Evolutionary conservation across 108 stramenopile genomes (phyloP).

Genomic region (Nitzschia inconspicua): DNA sequence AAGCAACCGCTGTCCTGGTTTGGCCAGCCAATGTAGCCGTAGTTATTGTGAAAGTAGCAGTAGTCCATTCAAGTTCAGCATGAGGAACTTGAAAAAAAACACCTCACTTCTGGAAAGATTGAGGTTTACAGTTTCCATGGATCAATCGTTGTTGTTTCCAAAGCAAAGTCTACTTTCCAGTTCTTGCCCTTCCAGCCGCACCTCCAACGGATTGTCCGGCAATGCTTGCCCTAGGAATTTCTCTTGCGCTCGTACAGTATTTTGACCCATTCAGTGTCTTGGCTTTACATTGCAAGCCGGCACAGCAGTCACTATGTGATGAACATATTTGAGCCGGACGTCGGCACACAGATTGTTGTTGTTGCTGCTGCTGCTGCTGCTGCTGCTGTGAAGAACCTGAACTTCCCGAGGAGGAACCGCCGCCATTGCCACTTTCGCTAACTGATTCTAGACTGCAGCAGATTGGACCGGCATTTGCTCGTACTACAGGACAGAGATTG

Average conservation of each 20-base stretch:
- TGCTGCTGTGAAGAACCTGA: not conserved
- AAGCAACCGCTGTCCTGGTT: too few species aligned
- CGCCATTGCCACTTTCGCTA: not conserved
- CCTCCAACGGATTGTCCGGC: not conserved
- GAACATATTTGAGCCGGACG: not conserved
- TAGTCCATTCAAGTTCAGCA: too few species aligned
- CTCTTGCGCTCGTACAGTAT: not conserved
- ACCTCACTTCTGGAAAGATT: too few species aligned
- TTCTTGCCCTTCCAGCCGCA: not conserved
- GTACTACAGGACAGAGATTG: constrained; percentile 3
- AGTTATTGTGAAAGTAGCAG: too few species aligned
- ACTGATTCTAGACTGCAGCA: not conserved
- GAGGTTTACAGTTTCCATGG: too few species aligned
- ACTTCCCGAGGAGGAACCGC: not conserved
- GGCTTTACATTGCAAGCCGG: not conserved
- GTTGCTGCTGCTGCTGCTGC: not conserved
- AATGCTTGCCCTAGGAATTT: not conserved
- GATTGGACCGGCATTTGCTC: not conserved
- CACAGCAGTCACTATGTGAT: constrained; percentile 5
- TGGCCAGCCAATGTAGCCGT: too few species aligned
- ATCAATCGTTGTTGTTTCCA: too few species aligned
- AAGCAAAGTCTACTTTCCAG: constrained; percentile 6
- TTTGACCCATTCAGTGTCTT: not conserved
- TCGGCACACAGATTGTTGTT: not conserved
- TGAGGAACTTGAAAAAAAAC: too few species aligned